Conservation (phyloP, 2,329 filamentous ascomycete species). For the Botryotinia globosa region DNA sequence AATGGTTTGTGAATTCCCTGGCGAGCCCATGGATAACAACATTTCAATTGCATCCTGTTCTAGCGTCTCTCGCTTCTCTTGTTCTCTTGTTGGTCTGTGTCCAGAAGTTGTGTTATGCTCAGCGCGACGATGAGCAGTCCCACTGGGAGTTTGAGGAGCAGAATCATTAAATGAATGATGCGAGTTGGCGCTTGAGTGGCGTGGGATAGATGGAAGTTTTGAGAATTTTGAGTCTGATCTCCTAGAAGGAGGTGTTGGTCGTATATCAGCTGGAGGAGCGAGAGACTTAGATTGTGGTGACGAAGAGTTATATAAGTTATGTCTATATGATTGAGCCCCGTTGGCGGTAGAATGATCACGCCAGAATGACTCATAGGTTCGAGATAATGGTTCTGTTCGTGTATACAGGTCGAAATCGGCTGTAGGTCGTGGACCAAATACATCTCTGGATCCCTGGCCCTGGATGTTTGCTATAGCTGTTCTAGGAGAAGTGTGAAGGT, state of each 20-base stretch:
- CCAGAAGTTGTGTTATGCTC: constrained; percentile 52
- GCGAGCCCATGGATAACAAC: constrained; percentile 77
- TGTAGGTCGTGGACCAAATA: constrained; percentile 22
- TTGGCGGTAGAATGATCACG: constrained; percentile 41
- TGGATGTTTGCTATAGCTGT: constrained; percentile 42
- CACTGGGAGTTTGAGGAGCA: constrained; percentile 33
- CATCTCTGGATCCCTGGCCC: constrained; percentile 25
- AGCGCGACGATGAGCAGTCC: constrained; percentile 1
- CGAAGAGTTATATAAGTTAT: constrained; percentile 38
- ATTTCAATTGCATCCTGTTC: constrained; percentile 75
- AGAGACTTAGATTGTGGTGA: constrained; percentile 46
- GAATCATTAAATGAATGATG: constrained; percentile 21
- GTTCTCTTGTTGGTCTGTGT: constrained; percentile 65
- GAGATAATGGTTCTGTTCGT: constrained; percentile 35
- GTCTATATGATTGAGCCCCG: constrained; percentile 22
- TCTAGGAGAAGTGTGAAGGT: constrained; percentile 55
- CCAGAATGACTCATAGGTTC: constrained; percentile 48
- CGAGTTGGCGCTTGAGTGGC: constrained; percentile 12
- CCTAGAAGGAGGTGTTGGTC: constrained; percentile 32
- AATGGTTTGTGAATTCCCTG: constrained; percentile 65
- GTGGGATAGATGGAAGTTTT: constrained; percentile 34
- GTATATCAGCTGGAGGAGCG: constrained; percentile 42
- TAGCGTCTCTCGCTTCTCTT: constrained; percentile 40
- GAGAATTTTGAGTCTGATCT: constrained; percentile 36
- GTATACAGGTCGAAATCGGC: constrained; percentile 39